These are phyloP conservation scores for Rhodomyrtus psidioides DNA, from an alignment of 441 rosid genomes.

Conservation along the genomic window DNA sequence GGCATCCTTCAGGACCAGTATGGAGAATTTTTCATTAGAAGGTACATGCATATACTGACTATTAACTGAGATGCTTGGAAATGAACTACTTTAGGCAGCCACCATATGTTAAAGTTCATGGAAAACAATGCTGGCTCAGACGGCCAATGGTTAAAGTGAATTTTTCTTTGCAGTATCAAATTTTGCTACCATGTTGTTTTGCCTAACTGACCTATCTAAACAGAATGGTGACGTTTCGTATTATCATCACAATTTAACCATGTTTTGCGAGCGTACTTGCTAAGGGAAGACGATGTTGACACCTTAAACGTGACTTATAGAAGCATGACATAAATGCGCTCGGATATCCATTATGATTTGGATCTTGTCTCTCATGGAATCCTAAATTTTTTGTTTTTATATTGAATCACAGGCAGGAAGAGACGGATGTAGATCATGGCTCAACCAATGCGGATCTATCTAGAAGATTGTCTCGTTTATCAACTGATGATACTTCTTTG, in stretches of 20 bases:
- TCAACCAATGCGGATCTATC: constrained; percentile 52
- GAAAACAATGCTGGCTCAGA: background rate
- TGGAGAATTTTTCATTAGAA: constrained; percentile 80
- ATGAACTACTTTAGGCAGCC: background rate
- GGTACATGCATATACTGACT: constrained; percentile 24
- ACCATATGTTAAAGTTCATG: background rate
- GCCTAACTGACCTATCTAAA: background rate
- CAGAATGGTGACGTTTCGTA: background rate
- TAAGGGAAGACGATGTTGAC: background rate
- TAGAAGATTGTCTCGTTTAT: constrained; percentile 56
- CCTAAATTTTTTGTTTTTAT: background rate
- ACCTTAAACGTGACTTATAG: background rate
- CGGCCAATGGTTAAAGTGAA: background rate
- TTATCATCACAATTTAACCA: background rate
- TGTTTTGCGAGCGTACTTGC: background rate
- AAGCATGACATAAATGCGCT: background rate
- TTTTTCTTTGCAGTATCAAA: background rate
- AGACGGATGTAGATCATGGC: constrained; percentile 48
- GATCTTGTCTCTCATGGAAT: background rate
- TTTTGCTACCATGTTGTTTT: background rate
- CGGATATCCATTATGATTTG: background rate
- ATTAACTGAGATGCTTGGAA: background rate
- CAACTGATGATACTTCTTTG: constrained; percentile 68
- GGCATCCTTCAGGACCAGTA: constrained; percentile 97
- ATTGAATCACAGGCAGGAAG: constrained; percentile 66